Conservation (phyloP, 2,329 filamentous ascomycete genomes). For the Sporothrix variecibatus region DNA sequence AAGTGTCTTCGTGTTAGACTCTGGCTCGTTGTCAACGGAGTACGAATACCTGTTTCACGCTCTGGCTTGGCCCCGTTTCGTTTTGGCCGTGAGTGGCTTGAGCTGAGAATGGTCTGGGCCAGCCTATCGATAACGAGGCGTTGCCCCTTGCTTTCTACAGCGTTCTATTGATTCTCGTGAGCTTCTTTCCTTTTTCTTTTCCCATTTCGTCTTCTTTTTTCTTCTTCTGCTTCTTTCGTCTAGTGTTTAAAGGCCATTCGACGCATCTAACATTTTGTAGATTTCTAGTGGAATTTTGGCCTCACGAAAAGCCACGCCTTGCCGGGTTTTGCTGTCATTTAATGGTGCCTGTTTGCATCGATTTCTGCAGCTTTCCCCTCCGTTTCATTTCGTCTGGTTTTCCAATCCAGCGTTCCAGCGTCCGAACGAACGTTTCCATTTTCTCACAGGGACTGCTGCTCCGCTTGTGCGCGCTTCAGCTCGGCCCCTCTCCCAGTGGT, state of each 20-base stretch:
- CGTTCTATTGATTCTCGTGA: background rate
- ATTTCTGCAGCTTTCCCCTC: background rate
- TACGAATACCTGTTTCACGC: background rate
- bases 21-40: background rate
- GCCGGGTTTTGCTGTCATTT: background rate
- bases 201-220: background rate
- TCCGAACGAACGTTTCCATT: background rate
- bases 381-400: background rate
- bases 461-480: background rate
- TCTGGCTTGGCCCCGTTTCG: conserved; percentile 15
- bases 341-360: background rate
- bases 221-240: background rate
- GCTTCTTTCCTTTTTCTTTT: background rate
- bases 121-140: background rate
- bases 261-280: background rate
- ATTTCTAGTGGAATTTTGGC: background rate
- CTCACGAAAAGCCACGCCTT: background rate
- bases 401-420: background rate
- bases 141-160: background rate
- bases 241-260: background rate
- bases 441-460: background rate
- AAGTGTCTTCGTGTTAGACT: background rate
- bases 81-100: background rate
- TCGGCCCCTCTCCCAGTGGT: conserved; percentile 12
- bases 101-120: background rate